Percentiles rank a stretch among this genome's conserved stretches.
phyloP scores from a whole-genome alignment of 768 basidiomycete species.

The Lactarius evosmus region DNA sequence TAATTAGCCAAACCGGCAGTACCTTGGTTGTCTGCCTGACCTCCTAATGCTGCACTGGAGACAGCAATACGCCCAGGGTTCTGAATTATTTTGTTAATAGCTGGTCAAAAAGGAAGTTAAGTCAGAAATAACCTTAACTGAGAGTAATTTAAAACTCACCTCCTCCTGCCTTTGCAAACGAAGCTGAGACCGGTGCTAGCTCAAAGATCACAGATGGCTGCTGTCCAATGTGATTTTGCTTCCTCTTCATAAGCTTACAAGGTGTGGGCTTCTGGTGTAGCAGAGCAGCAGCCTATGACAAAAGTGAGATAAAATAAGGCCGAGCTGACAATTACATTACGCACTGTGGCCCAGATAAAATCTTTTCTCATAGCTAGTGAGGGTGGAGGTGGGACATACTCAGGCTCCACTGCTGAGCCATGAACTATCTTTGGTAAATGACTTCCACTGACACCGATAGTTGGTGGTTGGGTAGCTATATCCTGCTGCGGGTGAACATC shows the following conservation, averaged over 20 bases:
- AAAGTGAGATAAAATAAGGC: not conserved
- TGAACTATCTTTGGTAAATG: not conserved
- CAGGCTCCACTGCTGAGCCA: slow-evolving; percentile 10
- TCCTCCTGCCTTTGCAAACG: slow-evolving; percentile 17
- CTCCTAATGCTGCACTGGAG: slow-evolving; percentile 23
- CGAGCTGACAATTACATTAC: not conserved
- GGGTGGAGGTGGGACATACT: not conserved
- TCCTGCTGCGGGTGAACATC: not conserved
- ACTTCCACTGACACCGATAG: not conserved
- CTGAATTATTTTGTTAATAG: slow-evolving; percentile 20
- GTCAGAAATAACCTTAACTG: not conserved
- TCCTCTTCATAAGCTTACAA: not conserved
- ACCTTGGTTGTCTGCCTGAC: slow-evolving; percentile 8
- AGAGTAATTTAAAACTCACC: slow-evolving; percentile 6
- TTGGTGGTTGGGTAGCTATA: not conserved
- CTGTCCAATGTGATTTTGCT: not conserved
- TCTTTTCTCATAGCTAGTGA: not conserved
- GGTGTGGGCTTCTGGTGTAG: not conserved
- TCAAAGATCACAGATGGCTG: not conserved
- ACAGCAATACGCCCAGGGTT: slow-evolving; percentile 16
- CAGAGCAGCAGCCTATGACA: slow-evolving; percentile 5
- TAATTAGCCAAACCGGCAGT: not conserved
- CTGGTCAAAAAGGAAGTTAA: slow-evolving; percentile 1
- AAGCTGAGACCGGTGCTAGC: slow-evolving; percentile 6
- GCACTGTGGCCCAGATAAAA: slow-evolving; percentile 15